These are phyloP conservation scores for Mariannaea elegans DNA, from an alignment of 2,329 filamentous ascomycete genomes.

Conservation along the genomic window DNA sequence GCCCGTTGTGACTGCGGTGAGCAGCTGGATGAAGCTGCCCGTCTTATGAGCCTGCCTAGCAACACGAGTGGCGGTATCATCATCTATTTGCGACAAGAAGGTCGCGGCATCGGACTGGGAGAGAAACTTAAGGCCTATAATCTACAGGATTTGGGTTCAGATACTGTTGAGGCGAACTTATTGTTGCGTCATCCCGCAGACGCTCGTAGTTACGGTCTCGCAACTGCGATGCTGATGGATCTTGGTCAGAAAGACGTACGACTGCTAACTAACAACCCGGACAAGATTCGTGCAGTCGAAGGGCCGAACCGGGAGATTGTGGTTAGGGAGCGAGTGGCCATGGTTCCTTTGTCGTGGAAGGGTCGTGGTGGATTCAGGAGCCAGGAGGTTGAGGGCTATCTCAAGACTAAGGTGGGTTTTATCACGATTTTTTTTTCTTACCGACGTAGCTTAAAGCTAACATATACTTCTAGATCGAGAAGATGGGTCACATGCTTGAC, in stretches of 20 bases:
- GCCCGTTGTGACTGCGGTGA: slow-evolving; percentile 97
- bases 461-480: slow-evolving; percentile 70
- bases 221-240: slow-evolving; percentile 92
- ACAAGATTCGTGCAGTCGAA: slow-evolving; percentile 94
- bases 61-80: slow-evolving; percentile 82
- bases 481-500: slow-evolving; percentile 84
- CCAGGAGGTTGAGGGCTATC: slow-evolving; percentile 90
- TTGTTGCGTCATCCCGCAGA: slow-evolving; percentile 92
- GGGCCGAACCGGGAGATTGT: slow-evolving; percentile 87
- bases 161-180: slow-evolving; percentile 96
- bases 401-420: slow-evolving; percentile 84
- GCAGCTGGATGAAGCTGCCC: slow-evolving; percentile 94
- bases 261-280: slow-evolving; percentile 94
- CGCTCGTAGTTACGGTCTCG: slow-evolving; percentile 93
- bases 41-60: slow-evolving; percentile 82
- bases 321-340: slow-evolving; percentile 89
- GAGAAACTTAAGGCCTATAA: slow-evolving; percentile 99
- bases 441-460: slow-evolving; percentile 30
- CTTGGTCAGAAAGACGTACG: slow-evolving; percentile 81
- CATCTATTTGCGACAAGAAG: slow-evolving; percentile 94
- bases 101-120: slow-evolving; percentile 90
- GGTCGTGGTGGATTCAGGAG: slow-evolving; percentile 85
- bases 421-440: too few relatives aligned
- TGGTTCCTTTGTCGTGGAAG: slow-evolving; percentile 95
- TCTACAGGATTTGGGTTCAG: slow-evolving; percentile 93